phyloP scores from a whole-genome alignment of 23 red algal genomes.

The Gracilaria gracilis region DNA sequence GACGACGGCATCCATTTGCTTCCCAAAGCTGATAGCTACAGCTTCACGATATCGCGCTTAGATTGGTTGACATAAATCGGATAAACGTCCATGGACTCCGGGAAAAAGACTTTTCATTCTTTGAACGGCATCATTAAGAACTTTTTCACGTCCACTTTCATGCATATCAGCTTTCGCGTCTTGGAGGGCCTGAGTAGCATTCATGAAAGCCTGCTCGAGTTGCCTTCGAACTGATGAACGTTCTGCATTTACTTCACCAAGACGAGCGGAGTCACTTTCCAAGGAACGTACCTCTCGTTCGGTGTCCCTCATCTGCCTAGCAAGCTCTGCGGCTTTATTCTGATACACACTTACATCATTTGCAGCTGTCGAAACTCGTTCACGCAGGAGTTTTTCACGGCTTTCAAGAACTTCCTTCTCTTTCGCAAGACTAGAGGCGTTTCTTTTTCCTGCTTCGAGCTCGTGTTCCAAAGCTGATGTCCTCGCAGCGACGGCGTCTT shows the following conservation, averaged over 20 bases:
- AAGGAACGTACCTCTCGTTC: conserved; percentile 16
- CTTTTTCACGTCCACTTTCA: conserved; percentile 68
- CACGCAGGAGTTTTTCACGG: conserved; percentile 24
- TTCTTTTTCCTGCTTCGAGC: conserved; percentile 44
- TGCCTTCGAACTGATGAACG: conserved; percentile 6
- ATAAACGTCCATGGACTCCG: conserved; percentile 88
- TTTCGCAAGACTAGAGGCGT: conserved; percentile 18
- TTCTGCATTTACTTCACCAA: conserved; percentile 46
- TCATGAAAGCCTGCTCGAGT: conserved; percentile 50
- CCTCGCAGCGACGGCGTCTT: conserved; percentile 64
- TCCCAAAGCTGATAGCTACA: conserved; percentile 88
- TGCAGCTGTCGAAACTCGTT: conserved; percentile 25
- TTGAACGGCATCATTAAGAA: conserved; percentile 73
- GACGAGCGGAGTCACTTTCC: conserved; percentile 18
- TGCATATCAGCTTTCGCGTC: conserved; percentile 75
- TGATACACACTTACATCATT: conserved; percentile 8
- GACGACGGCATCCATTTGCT: conserved; percentile 92
- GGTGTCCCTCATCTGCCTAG: not conserved
- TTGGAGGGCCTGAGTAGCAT: conserved; percentile 63
- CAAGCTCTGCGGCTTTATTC: conserved; percentile 49
- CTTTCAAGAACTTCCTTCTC: conserved; percentile 45
- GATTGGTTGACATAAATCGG: conserved; percentile 88
- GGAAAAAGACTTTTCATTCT: conserved; percentile 91
- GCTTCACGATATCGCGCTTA: conserved; percentile 89
- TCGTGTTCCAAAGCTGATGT: conserved; percentile 75